A percentile compares a stretch with the other conserved stretches of the same genome.
phyloP scores from a whole-genome alignment of 352 stramenopile genomes.

The Phytophthora agathidicida region DNA sequence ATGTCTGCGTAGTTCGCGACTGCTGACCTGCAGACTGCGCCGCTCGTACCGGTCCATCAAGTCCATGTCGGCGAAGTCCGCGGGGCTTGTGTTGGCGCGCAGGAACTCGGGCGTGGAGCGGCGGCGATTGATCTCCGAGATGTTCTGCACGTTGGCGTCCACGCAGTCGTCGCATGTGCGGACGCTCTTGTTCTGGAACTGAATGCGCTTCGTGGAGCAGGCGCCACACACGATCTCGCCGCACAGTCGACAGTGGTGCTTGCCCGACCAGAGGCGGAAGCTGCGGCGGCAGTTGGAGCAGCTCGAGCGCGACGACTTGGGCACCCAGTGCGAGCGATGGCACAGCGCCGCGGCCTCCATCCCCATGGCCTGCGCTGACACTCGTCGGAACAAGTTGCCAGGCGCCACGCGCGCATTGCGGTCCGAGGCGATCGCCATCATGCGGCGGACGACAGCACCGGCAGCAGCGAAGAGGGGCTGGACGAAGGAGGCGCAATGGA shows the following conservation, averaged over 20 bases:
- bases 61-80: slow-evolving; percentile 12
- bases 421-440: slow-evolving; percentile 26
- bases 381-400: slow-evolving; percentile 52
- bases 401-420: slow-evolving; percentile 21
- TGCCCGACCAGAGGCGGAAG: slow-evolving; percentile 69
- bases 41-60: slow-evolving; percentile 26
- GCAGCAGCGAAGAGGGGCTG: neutral
- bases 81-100: slow-evolving; percentile 25
- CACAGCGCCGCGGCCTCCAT: slow-evolving; percentile 75
- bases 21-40: slow-evolving; percentile 32
- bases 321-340: slow-evolving; percentile 76
- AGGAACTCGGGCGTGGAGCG: slow-evolving; percentile 46
- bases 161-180: slow-evolving; percentile 83
- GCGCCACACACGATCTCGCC: slow-evolving; percentile 76
- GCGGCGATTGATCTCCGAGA: slow-evolving; percentile 45
- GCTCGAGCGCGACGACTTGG: slow-evolving; percentile 64
- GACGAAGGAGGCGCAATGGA: slow-evolving; percentile 10
- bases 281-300: slow-evolving; percentile 71
- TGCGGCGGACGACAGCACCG: neutral
- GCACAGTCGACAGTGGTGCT: slow-evolving; percentile 83
- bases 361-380: slow-evolving; percentile 68
- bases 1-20: slow-evolving; percentile 12
- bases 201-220: slow-evolving; percentile 77
- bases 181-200: slow-evolving; percentile 76
- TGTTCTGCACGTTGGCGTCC: slow-evolving; percentile 58